Conservation (phyloP, 2,329 filamentous ascomycete genomes). For the Hymenoscyphus albidus region DNA sequence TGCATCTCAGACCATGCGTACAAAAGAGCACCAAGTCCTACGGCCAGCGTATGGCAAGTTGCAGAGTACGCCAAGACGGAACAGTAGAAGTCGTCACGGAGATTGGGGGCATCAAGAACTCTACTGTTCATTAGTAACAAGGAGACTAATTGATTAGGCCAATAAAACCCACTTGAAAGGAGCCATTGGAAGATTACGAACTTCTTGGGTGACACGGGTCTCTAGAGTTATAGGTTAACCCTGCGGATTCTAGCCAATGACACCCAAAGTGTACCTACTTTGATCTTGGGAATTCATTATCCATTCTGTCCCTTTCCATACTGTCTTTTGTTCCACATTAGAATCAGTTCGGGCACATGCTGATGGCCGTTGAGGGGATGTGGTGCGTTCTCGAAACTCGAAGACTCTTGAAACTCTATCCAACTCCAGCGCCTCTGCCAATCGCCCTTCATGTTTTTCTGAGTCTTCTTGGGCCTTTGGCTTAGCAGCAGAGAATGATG, state of each 20-base stretch:
- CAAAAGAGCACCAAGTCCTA: conserved; percentile 73
- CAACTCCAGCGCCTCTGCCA: conserved; percentile 79
- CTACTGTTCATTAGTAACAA: conserved; percentile 37
- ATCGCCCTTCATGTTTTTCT: conserved; percentile 65
- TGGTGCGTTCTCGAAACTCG: conserved; percentile 42
- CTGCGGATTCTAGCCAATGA: not conserved
- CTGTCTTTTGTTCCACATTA: conserved; percentile 33
- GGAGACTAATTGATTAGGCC: not conserved
- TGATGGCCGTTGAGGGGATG: conserved; percentile 26
- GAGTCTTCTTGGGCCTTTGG: conserved; percentile 54
- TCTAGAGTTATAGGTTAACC: conserved; percentile 13
- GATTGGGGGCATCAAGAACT: conserved; percentile 80
- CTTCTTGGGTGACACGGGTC: conserved; percentile 30
- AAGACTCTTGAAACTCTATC: conserved; percentile 66
- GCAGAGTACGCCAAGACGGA: conserved; percentile 82
- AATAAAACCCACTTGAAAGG: conserved; percentile 66
- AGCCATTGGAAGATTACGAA: conserved; percentile 57
- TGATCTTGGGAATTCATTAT: conserved; percentile 22
- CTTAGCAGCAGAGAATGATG: conserved; percentile 44
- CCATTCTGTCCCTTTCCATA: conserved; percentile 35
- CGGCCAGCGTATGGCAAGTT: conserved; percentile 71
- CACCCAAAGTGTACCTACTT: not conserved
- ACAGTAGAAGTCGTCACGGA: conserved; percentile 97
- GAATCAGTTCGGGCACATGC: conserved; percentile 28
- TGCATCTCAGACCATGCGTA: conserved; percentile 83